Conservation (phyloP, 2,329 filamentous ascomycete genomes). For the Fusarium concolor region DNA sequence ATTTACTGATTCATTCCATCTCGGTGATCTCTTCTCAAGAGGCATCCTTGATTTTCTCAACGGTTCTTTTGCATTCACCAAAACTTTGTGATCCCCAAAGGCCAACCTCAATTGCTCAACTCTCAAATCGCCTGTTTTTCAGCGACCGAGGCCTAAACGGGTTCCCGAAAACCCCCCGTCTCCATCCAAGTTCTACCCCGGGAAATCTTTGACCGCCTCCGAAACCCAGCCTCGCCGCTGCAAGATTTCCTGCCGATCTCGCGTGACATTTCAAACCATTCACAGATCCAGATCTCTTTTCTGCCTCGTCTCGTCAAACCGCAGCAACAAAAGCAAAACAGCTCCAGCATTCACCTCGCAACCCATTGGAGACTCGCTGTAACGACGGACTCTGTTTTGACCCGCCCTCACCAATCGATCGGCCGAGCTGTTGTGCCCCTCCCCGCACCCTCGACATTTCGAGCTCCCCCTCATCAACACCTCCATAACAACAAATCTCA, state of each 20-base stretch:
- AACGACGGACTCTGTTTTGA: slow-evolving; percentile 24
- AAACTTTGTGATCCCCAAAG: background rate
- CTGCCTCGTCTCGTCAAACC: background rate
- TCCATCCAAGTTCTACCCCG: slow-evolving; percentile 39
- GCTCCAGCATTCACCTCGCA: background rate
- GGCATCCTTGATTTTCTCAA: slow-evolving; percentile 19
- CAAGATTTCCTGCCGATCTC: slow-evolving; percentile 38
- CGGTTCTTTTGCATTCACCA: slow-evolving; percentile 1
- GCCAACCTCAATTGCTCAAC: background rate
- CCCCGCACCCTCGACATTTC: slow-evolving; percentile 33
- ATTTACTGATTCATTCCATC: slow-evolving; percentile 6
- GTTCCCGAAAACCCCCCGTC: slow-evolving; percentile 32
- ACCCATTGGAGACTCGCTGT: slow-evolving; percentile 16
- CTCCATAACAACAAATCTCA: slow-evolving; percentile 10
- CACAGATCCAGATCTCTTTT: slow-evolving; percentile 1
- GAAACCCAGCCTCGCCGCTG: slow-evolving; percentile 37
- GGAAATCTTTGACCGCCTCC: slow-evolving; percentile 46
- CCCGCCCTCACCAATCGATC: slow-evolving; percentile 38
- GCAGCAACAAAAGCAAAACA: background rate
- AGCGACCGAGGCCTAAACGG: slow-evolving; percentile 9
- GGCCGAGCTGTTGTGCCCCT: slow-evolving; percentile 35
- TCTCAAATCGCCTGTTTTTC: background rate
- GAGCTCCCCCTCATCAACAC: slow-evolving; percentile 22
- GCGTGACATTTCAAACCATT: slow-evolving; percentile 39
- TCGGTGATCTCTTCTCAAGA: slow-evolving; percentile 1